phyloP scores from a whole-genome alignment of 192 early-diverging fungal species.

The Coemansia sp. region DNA sequence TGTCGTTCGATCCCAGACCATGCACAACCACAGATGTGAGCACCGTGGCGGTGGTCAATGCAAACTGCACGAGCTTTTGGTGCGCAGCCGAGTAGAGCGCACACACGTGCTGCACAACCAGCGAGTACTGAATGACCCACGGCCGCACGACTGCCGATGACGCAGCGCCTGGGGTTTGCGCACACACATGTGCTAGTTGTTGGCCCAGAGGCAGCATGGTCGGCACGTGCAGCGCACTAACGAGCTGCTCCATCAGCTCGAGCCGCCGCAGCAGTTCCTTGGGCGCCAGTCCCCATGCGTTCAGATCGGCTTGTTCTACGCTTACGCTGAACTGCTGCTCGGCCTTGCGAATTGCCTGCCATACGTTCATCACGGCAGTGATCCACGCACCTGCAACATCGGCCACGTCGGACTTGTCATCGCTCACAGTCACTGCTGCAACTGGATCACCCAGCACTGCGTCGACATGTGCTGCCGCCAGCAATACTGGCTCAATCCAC shows the following conservation, averaged over 20 bases:
- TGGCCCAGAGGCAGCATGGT: constrained; percentile 21
- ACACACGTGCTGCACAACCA: constrained; percentile 57
- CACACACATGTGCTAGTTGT: constrained; percentile 8
- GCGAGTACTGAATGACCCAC: constrained; percentile 47
- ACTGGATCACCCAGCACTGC: neutral
- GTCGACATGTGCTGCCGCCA: neutral
- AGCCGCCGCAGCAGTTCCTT: constrained; percentile 43
- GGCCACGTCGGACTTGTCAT: constrained; percentile 7
- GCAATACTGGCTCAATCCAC: constrained; percentile 11
- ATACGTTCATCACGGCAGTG: constrained; percentile 42
- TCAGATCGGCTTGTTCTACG: constrained; percentile 3
- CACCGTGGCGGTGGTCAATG: constrained; percentile 21
- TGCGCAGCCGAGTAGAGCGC: constrained; percentile 62
- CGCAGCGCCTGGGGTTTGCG: neutral
- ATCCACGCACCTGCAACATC: constrained; percentile 33
- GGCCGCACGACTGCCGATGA: constrained; percentile 19
- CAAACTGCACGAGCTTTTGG: constrained; percentile 69
- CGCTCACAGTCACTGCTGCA: neutral
- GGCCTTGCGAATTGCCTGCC: constrained; percentile 40
- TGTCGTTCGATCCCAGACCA: constrained; percentile 84
- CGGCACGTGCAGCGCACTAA: constrained; percentile 32
- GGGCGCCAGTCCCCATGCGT: constrained; percentile 35
- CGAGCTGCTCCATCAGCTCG: constrained; percentile 21
- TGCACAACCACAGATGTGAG: constrained; percentile 66
- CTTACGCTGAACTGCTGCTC: constrained; percentile 17